phyloP scores from a whole-genome alignment of 169 alveolate genomes.

The Plasmodium adleri region DNA sequence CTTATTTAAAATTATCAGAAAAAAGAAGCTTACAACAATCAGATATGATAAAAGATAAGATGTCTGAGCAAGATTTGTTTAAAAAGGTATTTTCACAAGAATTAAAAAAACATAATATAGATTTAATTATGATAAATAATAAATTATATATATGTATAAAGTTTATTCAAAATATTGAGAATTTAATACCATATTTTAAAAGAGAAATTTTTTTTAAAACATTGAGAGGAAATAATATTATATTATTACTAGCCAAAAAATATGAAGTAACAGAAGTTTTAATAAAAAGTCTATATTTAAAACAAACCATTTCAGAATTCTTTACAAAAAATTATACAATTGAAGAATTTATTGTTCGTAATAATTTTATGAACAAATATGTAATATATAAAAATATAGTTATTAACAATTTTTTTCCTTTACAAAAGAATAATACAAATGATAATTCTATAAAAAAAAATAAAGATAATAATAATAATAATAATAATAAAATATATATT shows the following conservation, averaged over 20 bases:
- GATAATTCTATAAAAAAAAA: neutral
- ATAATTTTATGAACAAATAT: conserved; percentile 21
- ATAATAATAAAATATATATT: neutral
- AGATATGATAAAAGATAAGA: neutral
- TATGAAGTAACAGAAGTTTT: conserved; percentile 13
- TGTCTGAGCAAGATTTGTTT: neutral
- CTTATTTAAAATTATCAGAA: conserved; percentile 5
- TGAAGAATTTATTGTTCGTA: conserved; percentile 5
- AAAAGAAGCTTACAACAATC: neutral
- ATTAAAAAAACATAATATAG: conserved; percentile 26
- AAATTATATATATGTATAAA: conserved; percentile 29
- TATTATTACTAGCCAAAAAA: conserved; percentile 24
- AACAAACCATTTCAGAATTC: neutral
- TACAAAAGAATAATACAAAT: neutral
- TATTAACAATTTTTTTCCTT: neutral
- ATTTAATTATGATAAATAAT: conserved; percentile 8
- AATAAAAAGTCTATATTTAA: conserved; percentile 27
- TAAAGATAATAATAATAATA: neutral
- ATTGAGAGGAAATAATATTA: conserved; percentile 14
- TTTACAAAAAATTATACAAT: neutral
- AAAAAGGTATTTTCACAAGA: conserved; percentile 22
- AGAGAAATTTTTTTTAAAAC: conserved; percentile 35
- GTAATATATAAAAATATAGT: conserved; percentile 14
- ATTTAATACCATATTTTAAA: conserved; percentile 5
- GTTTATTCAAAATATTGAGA: conserved; percentile 12